phyloP scores from a whole-genome alignment of 106 monocot species.

The Dioscorea zingiberensis region DNA sequence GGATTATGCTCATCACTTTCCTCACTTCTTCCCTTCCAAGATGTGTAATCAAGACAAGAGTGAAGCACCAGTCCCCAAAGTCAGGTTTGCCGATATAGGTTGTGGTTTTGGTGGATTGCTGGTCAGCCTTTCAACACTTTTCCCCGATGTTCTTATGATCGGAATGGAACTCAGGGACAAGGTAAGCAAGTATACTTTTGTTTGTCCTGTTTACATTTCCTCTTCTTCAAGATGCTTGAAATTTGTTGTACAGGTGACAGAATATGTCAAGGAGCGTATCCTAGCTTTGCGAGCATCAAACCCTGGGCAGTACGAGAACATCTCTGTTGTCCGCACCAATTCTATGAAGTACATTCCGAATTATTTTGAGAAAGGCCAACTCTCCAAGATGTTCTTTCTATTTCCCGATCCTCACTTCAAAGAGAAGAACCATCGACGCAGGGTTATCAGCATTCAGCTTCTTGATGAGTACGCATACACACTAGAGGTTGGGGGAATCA shows the following conservation, averaged over 20 bases:
- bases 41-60: constrained; percentile 2
- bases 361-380: constrained; percentile 83
- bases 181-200: constrained; percentile 23
- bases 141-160: constrained; percentile 87
- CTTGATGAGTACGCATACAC: constrained; percentile 92
- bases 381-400: constrained; percentile 92
- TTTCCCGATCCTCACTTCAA: constrained; percentile 99
- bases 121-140: constrained; percentile 69
- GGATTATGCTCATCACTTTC: constrained; percentile 65
- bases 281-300: constrained; percentile 68
- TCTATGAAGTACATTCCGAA: constrained; percentile 98
- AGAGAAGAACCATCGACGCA: constrained; percentile 90
- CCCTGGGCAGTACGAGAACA: constrained; percentile 69
- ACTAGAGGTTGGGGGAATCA: constrained; percentile 63
- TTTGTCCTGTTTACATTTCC: not conserved
- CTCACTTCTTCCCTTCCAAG: constrained; percentile 36
- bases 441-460: constrained; percentile 80
- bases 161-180: constrained; percentile 98
- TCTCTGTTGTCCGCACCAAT: constrained; percentile 90
- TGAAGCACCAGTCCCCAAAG: constrained; percentile 18
- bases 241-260: constrained; percentile 56
- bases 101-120: constrained; percentile 96
- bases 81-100: constrained; percentile 85
- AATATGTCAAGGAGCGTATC: constrained; percentile 95
- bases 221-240: not conserved